These are phyloP conservation scores for Lunasporangiospora selenospora DNA, from an alignment of 192 early-diverging fungal genomes.

Conservation along the genomic window DNA sequence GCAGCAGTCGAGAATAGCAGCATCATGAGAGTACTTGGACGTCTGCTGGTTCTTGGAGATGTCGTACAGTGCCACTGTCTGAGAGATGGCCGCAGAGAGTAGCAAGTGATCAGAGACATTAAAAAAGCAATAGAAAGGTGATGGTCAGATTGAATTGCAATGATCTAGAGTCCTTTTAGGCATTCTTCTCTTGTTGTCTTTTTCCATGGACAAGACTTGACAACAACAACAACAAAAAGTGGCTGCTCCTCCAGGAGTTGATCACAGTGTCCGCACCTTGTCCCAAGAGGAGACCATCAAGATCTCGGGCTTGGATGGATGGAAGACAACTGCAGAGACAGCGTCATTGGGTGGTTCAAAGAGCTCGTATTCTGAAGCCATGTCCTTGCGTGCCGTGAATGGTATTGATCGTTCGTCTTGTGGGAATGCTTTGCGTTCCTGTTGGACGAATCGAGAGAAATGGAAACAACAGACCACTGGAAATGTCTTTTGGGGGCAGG, in stretches of 20 bases:
- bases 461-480: no score
- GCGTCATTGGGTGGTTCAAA: conserved; percentile 84
- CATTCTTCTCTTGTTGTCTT: no score
- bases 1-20: conserved; percentile 80
- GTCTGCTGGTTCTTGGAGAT: conserved; percentile 64
- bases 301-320: conserved; percentile 64
- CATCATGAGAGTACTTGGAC: conserved; percentile 65
- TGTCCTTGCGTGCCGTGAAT: no score
- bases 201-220: no score
- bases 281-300: conserved; percentile 94
- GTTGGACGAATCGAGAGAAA: no score
- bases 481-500: no score
- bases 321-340: conserved; percentile 79
- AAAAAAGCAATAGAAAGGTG: not conserved
- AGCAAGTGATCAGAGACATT: no score
- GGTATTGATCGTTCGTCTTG: no score
- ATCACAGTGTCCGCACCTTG: conserved; percentile 56
- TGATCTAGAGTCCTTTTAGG: no score
- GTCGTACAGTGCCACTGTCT: conserved; percentile 88
- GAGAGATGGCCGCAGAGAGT: no score
- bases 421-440: no score
- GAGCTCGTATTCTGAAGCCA: conserved; percentile 71
- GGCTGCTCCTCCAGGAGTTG: not conserved
- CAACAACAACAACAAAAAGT: not conserved
- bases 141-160: no score